Percentiles rank a stretch among this genome's conserved stretches.
Conservation (phyloP, 139 green algal species). For the Mychonastes homosphaera region DNA sequence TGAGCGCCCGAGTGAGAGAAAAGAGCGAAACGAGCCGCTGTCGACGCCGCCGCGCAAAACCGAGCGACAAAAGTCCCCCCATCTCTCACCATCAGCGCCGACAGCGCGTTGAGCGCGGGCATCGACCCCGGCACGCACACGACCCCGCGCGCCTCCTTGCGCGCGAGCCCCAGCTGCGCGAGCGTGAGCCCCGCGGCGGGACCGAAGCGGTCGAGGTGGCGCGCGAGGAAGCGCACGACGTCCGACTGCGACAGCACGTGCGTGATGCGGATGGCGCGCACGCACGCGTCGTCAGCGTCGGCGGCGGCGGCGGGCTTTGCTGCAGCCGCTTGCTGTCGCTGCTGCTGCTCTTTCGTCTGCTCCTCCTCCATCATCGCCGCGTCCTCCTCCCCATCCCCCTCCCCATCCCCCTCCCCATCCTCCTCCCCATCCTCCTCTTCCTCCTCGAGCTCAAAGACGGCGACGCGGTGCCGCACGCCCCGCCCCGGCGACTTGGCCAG, state of each 20-base stretch:
- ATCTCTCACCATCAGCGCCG: conserved; percentile 18
- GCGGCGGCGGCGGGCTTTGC: no score
- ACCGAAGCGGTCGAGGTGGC: conserved; percentile 15
- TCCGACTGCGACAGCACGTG: conserved; percentile 31
- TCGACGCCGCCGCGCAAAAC: background rate
- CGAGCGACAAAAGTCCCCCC: no score
- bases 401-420: no score
- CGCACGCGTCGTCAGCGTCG: no score
- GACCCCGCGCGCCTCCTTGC: conserved; percentile 15
- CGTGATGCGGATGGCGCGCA: conserved; percentile 11
- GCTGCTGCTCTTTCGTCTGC: background rate
- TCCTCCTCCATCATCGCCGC: no score
- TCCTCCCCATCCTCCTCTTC: no score
- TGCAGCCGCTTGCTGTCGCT: no score
- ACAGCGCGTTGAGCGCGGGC: conserved; percentile 18
- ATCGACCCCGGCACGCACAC: conserved; percentile 28
- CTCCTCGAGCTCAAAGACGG: conserved; percentile 14
- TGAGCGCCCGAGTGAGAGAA: no score
- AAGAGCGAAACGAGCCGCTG: no score
- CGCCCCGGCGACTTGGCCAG: conserved; percentile 4
- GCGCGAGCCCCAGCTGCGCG: conserved; percentile 13
- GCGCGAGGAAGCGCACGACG: conserved; percentile 21
- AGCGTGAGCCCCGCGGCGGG: conserved; percentile 9
- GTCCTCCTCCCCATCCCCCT: no score
- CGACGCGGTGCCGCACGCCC: conserved; percentile 16